Evolutionary conservation across 768 basidiomycete species (phyloP).

Genomic region (Cystobasidium onofrii): DNA sequence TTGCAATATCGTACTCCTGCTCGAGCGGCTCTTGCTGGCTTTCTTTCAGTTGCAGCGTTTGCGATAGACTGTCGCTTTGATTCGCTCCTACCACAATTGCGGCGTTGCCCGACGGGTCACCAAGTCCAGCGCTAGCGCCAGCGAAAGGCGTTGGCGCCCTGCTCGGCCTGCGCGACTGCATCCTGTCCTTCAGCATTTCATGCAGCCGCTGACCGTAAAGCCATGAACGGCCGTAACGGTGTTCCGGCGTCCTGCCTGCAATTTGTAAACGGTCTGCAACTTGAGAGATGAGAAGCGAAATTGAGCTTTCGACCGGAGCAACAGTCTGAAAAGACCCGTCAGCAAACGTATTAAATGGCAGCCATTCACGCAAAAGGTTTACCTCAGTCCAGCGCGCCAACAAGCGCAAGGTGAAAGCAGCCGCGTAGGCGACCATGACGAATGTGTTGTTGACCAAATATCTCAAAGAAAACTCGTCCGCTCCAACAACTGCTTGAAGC

Average conservation of each 20-base stretch:
- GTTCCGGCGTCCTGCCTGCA: not conserved
- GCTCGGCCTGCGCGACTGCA: not conserved
- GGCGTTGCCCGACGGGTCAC: too few species aligned
- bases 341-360: too few species aligned
- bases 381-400: not conserved
- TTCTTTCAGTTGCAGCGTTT: too few species aligned
- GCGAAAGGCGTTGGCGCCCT: not conserved
- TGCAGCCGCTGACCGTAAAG: not conserved
- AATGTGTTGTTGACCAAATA: conserved; percentile 8
- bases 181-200: not conserved
- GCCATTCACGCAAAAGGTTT: too few species aligned
- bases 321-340: not conserved
- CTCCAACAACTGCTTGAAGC: not conserved
- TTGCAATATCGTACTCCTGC: too few species aligned
- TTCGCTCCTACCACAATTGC: too few species aligned
- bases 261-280: not conserved
- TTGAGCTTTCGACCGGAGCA: not conserved
- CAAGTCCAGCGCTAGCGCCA: too few species aligned
- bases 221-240: not conserved
- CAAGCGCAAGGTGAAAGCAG: not conserved
- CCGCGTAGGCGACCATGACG: not conserved
- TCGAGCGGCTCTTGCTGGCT: too few species aligned
- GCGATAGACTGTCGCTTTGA: too few species aligned
- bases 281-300: not conserved
- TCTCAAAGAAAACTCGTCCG: not conserved